Conservation (phyloP, 1,284 basidiomycete species). For the Ceratobasidium sp. region DNA sequence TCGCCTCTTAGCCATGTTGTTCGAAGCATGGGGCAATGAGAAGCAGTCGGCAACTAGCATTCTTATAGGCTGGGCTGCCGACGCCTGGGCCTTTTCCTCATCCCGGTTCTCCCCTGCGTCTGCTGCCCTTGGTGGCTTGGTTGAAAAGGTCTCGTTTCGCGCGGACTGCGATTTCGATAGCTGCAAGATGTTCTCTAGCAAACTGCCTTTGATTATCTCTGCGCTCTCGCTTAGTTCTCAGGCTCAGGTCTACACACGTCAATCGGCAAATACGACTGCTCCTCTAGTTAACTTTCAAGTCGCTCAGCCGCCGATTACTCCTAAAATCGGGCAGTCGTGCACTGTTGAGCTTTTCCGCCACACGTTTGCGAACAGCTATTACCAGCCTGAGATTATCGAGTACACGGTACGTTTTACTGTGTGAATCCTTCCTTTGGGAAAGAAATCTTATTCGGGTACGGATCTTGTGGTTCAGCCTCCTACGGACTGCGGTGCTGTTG, state of each 20-base stretch:
- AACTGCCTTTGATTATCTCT: constrained; percentile 24
- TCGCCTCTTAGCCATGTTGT: constrained; percentile 5
- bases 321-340: constrained; percentile 63
- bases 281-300: constrained; percentile 78
- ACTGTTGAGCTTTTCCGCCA: constrained; percentile 73
- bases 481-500: constrained; percentile 72
- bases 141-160: constrained; percentile 10
- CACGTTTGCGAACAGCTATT: constrained; percentile 75
- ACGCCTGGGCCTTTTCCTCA: constrained; percentile 15
- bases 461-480: constrained; percentile 65
- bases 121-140: background rate
- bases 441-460: background rate
- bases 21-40: constrained; percentile 34
- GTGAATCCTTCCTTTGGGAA: background rate
- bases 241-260: constrained; percentile 6
- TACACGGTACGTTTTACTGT: constrained; percentile 61
- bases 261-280: constrained; percentile 44
- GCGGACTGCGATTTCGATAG: constrained; percentile 17
- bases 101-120: constrained; percentile 5
- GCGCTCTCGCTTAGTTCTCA: constrained; percentile 24
- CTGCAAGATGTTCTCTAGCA: constrained; percentile 30
- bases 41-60: constrained; percentile 31
- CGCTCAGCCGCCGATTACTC: constrained; percentile 72
- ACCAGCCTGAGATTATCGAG: constrained; percentile 71
- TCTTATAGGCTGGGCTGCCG: constrained; percentile 38